Base-by-base conservation (phyloP, 1,284 basidiomycete species). In the Termitomyces sp. region DNA sequence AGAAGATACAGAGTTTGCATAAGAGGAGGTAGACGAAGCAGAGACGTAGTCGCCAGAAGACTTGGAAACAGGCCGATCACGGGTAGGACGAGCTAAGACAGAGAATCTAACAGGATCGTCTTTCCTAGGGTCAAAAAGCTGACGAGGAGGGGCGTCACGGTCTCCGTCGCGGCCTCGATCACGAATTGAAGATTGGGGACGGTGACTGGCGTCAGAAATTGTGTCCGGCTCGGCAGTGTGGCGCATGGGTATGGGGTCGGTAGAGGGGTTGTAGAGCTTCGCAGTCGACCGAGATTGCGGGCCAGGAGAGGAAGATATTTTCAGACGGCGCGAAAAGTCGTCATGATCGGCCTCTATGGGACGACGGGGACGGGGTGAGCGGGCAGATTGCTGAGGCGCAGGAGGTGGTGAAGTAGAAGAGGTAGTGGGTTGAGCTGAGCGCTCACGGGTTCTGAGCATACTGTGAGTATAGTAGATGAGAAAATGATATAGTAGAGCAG, bases 91-190 rank as follows among this genome's bases (percentile, higher is more conserved):
- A 1, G 79, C 70, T 46, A 83, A 77, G 14, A 83, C 80, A 37
- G 80, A 74, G 67, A 93, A 93, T 6, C 84, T 80, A 40, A 93
- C 81, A 0, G 92, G 89, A 65, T 95, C 88, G 65, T 95, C 87
- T 65, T 87, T 87, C 44, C 87, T 75, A 55, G 86, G 87, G 64
- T 94, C 91, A 55, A 93, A 94, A 0, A 95, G 77, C 58, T 88
- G 86, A 5, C 83, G 78, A 26, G 70, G 26, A 49, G 60, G 64
- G 53, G 67, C 54, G 59, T 70, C 54, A 58, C 68, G 62, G 28
- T 68, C 72, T 19, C 75, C 68, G 18, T 68, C 64, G 44, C 66
- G 64, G 21, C 50, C 66, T 16, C 60, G 40, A 68, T 33, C 61
- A 62, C 49, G 34, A 60, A 7, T 4, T 7, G 28, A 30, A 30